Conservation (phyloP, 2,329 filamentous ascomycete species). For the Ophioceras dolichostomum region DNA sequence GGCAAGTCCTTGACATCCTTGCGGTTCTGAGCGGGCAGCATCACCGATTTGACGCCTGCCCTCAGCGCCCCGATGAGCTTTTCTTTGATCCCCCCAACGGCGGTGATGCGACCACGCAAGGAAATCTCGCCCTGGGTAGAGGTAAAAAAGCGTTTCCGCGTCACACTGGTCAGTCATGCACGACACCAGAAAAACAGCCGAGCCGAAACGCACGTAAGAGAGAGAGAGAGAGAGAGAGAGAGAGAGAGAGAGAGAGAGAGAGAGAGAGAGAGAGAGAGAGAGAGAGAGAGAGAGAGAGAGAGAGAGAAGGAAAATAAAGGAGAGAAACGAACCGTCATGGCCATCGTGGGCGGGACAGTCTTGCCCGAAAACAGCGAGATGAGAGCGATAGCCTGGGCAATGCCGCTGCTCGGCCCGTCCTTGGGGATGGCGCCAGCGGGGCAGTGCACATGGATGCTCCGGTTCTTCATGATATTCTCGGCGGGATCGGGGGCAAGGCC, state of each 20-base stretch:
- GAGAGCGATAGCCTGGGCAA: constrained; percentile 87
- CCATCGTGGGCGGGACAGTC: constrained; percentile 78
- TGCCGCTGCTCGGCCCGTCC: constrained; percentile 75
- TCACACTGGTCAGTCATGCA: too few relatives aligned
- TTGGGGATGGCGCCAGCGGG: constrained; percentile 92
- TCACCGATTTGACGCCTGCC: constrained; percentile 87
- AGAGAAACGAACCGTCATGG: constrained; percentile 64
- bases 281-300: not conserved
- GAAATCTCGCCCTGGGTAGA: constrained; percentile 51
- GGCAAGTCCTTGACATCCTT: constrained; percentile 91
- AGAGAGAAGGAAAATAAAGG: constrained; percentile 5
- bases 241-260: constrained; percentile 3
- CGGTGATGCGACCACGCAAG: constrained; percentile 78
- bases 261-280: constrained; percentile 1
- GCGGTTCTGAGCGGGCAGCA: constrained; percentile 76
- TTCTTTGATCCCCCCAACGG: constrained; percentile 96
- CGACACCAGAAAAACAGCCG: too few relatives aligned
- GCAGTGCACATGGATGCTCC: constrained; percentile 92
- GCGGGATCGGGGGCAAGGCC: constrained; percentile 68
- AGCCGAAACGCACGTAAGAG: constrained; percentile 9
- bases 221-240: constrained; percentile 6
- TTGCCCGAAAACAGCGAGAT: constrained; percentile 83
- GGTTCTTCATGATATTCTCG: constrained; percentile 91
- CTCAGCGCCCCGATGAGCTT: constrained; percentile 90
- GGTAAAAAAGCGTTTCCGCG: too few relatives aligned